Evolutionary conservation across 768 basidiomycete species (phyloP).

Genomic region (Mycena indigotica): DNA sequence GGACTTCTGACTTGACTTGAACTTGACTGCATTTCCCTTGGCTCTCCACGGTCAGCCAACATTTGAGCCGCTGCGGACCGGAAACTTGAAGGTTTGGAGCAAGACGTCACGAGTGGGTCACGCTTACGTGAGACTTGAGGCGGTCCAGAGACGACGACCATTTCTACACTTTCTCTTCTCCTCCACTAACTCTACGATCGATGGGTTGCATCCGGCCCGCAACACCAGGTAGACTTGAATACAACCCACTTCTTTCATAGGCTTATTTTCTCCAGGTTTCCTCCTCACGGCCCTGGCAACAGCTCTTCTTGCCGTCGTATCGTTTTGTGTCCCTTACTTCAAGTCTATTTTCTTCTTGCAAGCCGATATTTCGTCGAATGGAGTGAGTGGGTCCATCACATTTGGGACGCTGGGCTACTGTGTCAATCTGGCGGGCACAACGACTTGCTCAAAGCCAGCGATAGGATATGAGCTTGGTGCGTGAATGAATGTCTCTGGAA

Average conservation of each 20-base stretch:
- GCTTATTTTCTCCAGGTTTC: conserved; percentile 62
- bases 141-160: not conserved
- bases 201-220: conserved; percentile 80
- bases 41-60: too few species aligned
- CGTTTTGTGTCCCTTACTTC: conserved; percentile 88
- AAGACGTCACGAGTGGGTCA: too few species aligned
- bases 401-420: conserved; percentile 95
- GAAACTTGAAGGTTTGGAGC: too few species aligned
- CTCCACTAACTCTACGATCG: conserved; percentile 13
- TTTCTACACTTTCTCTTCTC: not conserved
- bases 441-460: conserved; percentile 75
- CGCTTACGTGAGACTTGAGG: not conserved
- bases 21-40: too few species aligned
- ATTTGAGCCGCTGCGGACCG: too few species aligned
- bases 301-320: conserved; percentile 77
- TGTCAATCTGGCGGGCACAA: conserved; percentile 52
- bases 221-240: conserved; percentile 65
- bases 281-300: conserved; percentile 80
- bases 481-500: conserved; percentile 30
- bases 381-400: conserved; percentile 62
- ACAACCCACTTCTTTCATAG: too few species aligned
- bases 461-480: conserved; percentile 89
- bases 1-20: too few species aligned
- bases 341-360: conserved; percentile 90
- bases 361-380: conserved; percentile 55